These are phyloP conservation scores for Mycena belliarum DNA, from an alignment of 768 basidiomycete genomes.

Conservation along the genomic window DNA sequence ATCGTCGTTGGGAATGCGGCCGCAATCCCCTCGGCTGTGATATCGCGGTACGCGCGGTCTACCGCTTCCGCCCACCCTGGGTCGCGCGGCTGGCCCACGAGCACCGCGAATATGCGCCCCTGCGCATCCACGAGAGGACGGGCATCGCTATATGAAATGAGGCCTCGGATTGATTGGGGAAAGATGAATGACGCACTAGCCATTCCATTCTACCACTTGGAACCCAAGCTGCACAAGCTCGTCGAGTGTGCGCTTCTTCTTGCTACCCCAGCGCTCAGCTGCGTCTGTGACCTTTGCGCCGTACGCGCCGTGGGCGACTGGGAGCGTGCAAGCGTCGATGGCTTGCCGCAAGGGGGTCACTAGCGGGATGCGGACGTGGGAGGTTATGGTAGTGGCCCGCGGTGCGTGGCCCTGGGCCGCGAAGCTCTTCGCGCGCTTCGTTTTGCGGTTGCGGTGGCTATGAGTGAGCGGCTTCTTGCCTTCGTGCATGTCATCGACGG, in stretches of 20 bases:
- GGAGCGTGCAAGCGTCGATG: no score
- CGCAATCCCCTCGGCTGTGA: neutral
- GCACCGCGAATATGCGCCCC: neutral
- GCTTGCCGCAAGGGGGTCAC: no score
- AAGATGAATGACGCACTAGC: neutral
- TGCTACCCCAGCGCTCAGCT: neutral
- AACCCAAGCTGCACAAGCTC: neutral
- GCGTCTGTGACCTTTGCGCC: neutral
- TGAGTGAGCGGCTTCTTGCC: neutral
- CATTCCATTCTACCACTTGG: neutral
- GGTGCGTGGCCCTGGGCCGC: neutral
- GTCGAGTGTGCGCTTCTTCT: no score
- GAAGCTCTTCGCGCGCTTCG: neutral
- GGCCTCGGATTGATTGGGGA: neutral
- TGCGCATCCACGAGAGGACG: neutral
- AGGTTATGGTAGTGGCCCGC: neutral
- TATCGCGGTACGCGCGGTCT: neutral
- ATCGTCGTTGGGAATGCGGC: neutral
- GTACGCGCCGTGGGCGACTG: neutral
- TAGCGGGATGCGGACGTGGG: neutral
- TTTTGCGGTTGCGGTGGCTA: neutral
- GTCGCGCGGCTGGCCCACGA: neutral
- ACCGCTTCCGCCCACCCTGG: no score
- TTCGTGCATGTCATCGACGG: no score
- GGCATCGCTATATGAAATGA: neutral